Conservation (phyloP, 139 green algal species). For the Chara braunii region DNA sequence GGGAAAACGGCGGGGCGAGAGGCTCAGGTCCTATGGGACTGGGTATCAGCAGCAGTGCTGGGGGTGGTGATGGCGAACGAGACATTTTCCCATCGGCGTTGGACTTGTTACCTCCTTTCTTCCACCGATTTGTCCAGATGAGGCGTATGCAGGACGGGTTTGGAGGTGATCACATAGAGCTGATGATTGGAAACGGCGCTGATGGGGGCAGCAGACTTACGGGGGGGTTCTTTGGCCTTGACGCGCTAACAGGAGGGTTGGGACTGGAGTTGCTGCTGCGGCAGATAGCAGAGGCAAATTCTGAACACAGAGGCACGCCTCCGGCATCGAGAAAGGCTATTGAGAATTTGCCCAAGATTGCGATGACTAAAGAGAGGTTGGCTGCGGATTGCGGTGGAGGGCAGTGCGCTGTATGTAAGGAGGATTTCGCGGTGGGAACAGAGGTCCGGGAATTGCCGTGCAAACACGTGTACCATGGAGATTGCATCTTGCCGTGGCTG, state of each 20-base stretch:
- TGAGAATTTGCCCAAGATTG: constrained; percentile 15
- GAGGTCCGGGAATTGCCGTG: constrained; percentile 23
- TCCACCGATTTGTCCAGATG: too few relatives aligned
- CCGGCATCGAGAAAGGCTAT: constrained; percentile 20
- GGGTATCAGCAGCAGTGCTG: too few relatives aligned
- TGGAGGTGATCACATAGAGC: constrained; percentile 15
- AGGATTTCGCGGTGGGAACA: constrained; percentile 12
- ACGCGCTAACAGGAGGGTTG: constrained; percentile 31
- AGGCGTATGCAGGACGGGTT: too few relatives aligned
- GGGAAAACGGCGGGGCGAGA: too few relatives aligned
- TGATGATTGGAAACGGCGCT: constrained; percentile 6
- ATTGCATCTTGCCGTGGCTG: constrained; percentile 37
- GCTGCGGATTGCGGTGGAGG: constrained; percentile 3
- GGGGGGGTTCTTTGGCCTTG: constrained; percentile 2
- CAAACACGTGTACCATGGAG: constrained; percentile 34
- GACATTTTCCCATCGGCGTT: too few relatives aligned
- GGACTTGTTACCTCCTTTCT: too few relatives aligned
- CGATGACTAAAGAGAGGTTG: constrained; percentile 6
- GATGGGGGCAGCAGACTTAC: neutral
- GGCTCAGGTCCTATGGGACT: too few relatives aligned
- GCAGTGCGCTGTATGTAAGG: constrained; percentile 39
- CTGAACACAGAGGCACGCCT: constrained; percentile 17
- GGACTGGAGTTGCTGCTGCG: constrained; percentile 28
- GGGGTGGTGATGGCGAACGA: too few relatives aligned
- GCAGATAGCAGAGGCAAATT: constrained; percentile 20